Base-by-base conservation (phyloP, 495 filamentous ascomycete genomes). In the Alectoria sarmentosa region DNA sequence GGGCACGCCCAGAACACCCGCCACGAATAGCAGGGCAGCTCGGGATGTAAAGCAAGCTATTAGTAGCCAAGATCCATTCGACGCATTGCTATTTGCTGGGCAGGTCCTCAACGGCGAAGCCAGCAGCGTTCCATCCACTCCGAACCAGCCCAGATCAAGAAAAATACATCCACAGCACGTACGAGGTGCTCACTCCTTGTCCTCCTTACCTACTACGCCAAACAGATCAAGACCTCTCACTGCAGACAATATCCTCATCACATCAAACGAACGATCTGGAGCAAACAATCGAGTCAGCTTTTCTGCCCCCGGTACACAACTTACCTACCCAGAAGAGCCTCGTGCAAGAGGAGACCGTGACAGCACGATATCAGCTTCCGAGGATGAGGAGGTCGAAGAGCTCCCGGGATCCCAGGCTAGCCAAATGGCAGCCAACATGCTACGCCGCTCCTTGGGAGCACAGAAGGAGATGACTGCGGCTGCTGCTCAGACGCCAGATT, bases 291-390 rank as follows among this genome's bases (percentile, higher is more conserved):
- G 19, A 67, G 67, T 42, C 30, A 69, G 66, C 64, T 68, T 67
- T 67, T 74, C 66, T 60, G 70, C 56, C 42, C 65, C 64, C 65
- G 67, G 61, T 67, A 72, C 71, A 66, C 64, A 70, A 68, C 65
- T 62, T 71, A 66, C 30, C 66, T 70, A 49, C 68, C 71, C 60
- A 64, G 76, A 15, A 70, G 70, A 69, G 66, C 63, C 56, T 7
- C 69, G 63, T n/a, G 72, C 75, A 42, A 82, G 81, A 59, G 83
- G 87, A 69, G 90, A 90, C 70, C 82, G 89, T 56, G 91, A 96
- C 69, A 94, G 89, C 76, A 96, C 92, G 9, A 92, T 96, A 58
- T 96, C 92, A 0, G 90, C 85, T 23, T 87, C 89, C 7, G 90
- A 93, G 62, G 83, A 83, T 30, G 88, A 89, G 54, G 82, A 84